Conservation (phyloP, 495 filamentous ascomycete genomes). For the Neurospora africana region DNA sequence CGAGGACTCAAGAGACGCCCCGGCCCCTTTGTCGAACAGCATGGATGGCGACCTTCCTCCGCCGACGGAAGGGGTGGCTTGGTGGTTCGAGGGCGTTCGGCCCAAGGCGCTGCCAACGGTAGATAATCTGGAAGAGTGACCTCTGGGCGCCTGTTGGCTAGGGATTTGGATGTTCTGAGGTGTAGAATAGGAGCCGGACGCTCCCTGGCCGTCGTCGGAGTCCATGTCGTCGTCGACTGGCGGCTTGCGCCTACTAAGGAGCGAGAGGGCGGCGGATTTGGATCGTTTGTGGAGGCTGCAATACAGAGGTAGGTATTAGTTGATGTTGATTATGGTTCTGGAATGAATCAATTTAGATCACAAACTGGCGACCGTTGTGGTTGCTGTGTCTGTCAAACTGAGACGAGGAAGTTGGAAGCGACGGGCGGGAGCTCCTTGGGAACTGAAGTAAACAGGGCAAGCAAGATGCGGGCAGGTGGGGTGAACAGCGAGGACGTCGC, state of each 20-base stretch:
- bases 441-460: not conserved
- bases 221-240: constrained; percentile 33
- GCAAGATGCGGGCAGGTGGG: not conserved
- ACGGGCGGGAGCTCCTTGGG: not conserved
- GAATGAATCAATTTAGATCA: not conserved
- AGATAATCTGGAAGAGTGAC: constrained; percentile 35
- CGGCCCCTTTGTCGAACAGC: constrained; percentile 29
- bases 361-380: not conserved
- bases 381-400: not conserved
- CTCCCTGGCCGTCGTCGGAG: constrained; percentile 29
- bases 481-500: too few relatives aligned
- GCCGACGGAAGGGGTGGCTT: constrained; percentile 13
- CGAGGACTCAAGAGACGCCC: constrained; percentile 75
- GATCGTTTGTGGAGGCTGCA: constrained; percentile 40
- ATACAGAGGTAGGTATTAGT: constrained; percentile 4
- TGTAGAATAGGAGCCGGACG: constrained; percentile 19
- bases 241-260: constrained; percentile 35
- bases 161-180: constrained; percentile 24
- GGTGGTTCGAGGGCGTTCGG: constrained; percentile 23
- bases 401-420: not conserved
- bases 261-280: constrained; percentile 40
- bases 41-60: constrained; percentile 19
- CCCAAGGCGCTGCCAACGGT: constrained; percentile 23
- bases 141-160: constrained; percentile 20
- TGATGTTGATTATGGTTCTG: not conserved